A percentile compares a stretch with the other conserved stretches of the same genome.
phyloP scores from a whole-genome alignment of 495 filamentous ascomycete species.

The Chaetomium tenue region DNA sequence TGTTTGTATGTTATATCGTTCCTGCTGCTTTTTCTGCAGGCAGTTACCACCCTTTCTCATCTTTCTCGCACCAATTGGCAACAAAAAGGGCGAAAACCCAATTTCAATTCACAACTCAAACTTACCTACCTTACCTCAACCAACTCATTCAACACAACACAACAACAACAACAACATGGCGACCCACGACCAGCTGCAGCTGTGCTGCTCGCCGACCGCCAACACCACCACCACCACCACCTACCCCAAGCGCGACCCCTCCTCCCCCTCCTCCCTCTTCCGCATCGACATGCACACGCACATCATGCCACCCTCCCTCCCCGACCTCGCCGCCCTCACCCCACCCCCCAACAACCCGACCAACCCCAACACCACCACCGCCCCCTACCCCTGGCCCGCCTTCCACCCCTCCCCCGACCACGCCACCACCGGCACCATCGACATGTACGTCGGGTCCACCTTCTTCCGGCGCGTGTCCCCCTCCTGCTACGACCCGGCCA shows the following conservation, averaged over 20 bases:
- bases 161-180: slow-evolving; percentile 24
- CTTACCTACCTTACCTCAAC: no score
- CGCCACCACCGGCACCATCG: slow-evolving; percentile 21
- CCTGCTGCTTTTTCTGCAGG: not conserved
- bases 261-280: slow-evolving; percentile 25
- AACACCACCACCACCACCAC: not conserved
- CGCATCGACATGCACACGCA: slow-evolving; percentile 38
- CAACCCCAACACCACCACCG: not conserved
- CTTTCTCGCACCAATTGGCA: not conserved
- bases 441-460: slow-evolving; percentile 32
- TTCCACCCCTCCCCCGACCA: slow-evolving; percentile 23
- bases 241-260: not conserved
- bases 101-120: not conserved
- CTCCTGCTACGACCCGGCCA: slow-evolving; percentile 29
- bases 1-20: not conserved
- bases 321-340: slow-evolving; percentile 23
- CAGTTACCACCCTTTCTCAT: not conserved
- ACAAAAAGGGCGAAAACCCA: not conserved
- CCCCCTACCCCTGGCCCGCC: slow-evolving; percentile 30
- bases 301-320: slow-evolving; percentile 34
- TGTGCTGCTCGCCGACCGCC: slow-evolving; percentile 5
- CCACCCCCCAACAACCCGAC: not conserved
- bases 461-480: slow-evolving; percentile 33
- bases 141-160: no score
- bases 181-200: not conserved